phyloP scores from a whole-genome alignment of 1,284 basidiomycete genomes.

The Somion occarium region DNA sequence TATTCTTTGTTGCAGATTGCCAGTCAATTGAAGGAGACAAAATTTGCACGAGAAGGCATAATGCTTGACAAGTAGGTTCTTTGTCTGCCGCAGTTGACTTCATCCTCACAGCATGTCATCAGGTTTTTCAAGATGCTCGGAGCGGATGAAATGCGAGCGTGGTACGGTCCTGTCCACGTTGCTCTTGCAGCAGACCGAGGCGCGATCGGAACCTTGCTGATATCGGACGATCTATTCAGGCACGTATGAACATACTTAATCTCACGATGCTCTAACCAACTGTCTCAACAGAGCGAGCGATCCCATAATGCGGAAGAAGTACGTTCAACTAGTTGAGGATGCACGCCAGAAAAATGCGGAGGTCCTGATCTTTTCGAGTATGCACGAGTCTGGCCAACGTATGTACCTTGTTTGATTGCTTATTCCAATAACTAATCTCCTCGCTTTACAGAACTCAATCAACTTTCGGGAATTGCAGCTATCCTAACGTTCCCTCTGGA shows the following conservation, averaged over 20 bases:
- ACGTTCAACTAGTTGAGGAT: conserved; percentile 86
- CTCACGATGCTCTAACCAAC: not conserved
- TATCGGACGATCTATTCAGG: conserved; percentile 95
- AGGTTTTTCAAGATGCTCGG: conserved; percentile 98
- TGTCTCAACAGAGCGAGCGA: conserved; percentile 54
- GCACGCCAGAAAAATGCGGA: conserved; percentile 89
- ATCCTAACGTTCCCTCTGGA: conserved; percentile 96
- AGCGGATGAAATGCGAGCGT: conserved; percentile 91
- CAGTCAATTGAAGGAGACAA: conserved; percentile 89
- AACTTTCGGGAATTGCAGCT: conserved; percentile 92
- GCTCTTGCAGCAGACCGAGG: conserved; percentile 88
- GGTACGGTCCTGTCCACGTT: conserved; percentile 98
- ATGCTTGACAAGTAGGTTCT: conserved; percentile 76
- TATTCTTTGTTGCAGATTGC: conserved; percentile 41
- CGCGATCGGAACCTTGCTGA: conserved; percentile 91
- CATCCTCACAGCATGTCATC: too few relatives aligned
- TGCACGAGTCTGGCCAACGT: conserved; percentile 99
- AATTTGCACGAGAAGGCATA: conserved; percentile 93
- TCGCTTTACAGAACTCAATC: conserved; percentile 74
- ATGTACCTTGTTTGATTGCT: conserved; percentile 26
- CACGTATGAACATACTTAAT: too few relatives aligned
- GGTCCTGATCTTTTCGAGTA: conserved; percentile 94
- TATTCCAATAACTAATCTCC: conserved; percentile 1
- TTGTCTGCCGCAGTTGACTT: not conserved
- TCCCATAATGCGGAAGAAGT: conserved; percentile 73